A percentile compares a stretch with the other conserved stretches of the same genome.
Evolutionary conservation across 768 basidiomycete species (phyloP).

Genomic region (Russula dissimulans): DNA sequence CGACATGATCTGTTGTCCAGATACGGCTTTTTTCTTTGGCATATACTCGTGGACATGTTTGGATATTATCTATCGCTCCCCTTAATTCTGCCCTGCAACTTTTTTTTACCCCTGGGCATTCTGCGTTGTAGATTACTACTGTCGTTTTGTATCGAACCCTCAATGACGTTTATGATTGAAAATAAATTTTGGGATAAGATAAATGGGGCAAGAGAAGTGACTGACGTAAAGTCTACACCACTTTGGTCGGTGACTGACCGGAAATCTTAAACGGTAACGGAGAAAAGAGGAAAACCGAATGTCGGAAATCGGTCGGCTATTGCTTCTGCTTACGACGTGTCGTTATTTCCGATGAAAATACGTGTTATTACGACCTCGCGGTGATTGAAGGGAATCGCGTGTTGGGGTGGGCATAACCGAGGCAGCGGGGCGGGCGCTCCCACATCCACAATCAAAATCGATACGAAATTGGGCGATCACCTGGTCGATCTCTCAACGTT

Average conservation of each 20-base stretch:
- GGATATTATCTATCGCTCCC: constrained; percentile 12
- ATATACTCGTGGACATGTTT: constrained; percentile 20
- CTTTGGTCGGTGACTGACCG: background rate
- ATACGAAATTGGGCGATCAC: background rate
- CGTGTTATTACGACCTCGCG: too few relatives aligned
- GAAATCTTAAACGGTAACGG: background rate
- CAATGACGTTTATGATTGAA: constrained; percentile 1
- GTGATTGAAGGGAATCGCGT: background rate
- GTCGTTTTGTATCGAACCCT: constrained; percentile 16
- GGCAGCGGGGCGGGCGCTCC: background rate
- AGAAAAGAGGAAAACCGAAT: background rate
- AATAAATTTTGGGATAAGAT: too few relatives aligned
- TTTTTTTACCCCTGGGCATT: background rate
- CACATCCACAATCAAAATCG: background rate
- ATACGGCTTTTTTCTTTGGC: constrained; percentile 24
- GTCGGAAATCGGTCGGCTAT: background rate
- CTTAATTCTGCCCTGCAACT: constrained; percentile 5
- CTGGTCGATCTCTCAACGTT: background rate
- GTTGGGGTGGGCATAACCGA: background rate
- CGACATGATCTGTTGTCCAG: constrained; percentile 7
- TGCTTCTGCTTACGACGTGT: background rate
- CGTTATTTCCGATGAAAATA: background rate
- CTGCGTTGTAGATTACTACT: constrained; percentile 15
- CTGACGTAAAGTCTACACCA: background rate
- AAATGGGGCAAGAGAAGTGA: background rate